Evolutionary conservation across 148 eudicot genomes (phyloP).

Genomic region (Chenopodium suecicum): DNA sequence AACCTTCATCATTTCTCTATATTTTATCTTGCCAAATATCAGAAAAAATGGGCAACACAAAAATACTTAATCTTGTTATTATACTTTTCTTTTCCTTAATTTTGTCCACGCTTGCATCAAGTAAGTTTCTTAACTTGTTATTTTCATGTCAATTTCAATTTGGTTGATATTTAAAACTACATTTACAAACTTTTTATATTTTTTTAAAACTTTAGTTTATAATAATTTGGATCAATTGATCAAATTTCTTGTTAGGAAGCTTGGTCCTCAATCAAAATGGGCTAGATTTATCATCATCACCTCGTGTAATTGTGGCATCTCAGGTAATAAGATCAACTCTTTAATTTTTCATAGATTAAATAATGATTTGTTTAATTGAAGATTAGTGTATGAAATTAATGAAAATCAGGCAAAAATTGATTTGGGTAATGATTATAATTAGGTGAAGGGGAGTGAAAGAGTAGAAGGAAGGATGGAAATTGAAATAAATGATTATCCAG

Average conservation of each 20-base stretch:
- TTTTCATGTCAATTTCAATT: not conserved
- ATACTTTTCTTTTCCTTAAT: slow-evolving; percentile 17
- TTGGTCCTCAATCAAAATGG: not conserved
- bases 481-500: slow-evolving; percentile 31
- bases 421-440: not conserved
- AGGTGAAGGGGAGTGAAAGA: not conserved
- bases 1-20: not conserved
- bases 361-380: no score
- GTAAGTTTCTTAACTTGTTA: slow-evolving; percentile 4
- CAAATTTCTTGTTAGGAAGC: not conserved
- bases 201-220: no score
- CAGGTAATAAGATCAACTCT: not conserved
- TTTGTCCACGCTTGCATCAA: slow-evolving; percentile 20
- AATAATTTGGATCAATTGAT: no score
- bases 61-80: not conserved
- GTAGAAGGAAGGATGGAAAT: slow-evolving; percentile 27
- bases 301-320: not conserved
- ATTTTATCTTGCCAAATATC: not conserved
- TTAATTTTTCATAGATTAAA: not conserved
- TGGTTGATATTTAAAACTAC: no score
- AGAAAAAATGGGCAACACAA: slow-evolving; percentile 7
- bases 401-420: not conserved
- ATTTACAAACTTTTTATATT: no score
- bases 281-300: not conserved
- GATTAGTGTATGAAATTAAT: not conserved